Evolutionary conservation across 2,329 filamentous ascomycete genomes (phyloP).

Genomic region (Calonectria naviculata): DNA sequence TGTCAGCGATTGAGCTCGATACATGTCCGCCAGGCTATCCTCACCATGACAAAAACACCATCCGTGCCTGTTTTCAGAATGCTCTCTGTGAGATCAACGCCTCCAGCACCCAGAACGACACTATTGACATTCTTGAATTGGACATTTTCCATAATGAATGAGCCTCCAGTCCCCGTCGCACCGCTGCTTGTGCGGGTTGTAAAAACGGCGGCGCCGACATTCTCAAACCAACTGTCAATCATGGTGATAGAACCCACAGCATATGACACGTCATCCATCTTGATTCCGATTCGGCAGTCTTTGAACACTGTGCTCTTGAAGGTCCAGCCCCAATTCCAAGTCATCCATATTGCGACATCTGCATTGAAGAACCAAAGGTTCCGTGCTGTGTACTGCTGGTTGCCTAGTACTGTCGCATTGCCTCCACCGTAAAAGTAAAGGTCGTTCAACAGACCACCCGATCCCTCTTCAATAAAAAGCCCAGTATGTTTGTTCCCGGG

Average conservation of each 20-base stretch:
- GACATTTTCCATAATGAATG: conserved; percentile 61
- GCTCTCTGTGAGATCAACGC: conserved; percentile 29
- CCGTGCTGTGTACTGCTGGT: conserved; percentile 78
- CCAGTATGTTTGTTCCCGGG: conserved; percentile 63
- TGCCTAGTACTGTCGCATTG: conserved; percentile 67
- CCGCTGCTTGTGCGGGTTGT: conserved; percentile 61
- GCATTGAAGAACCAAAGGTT: conserved; percentile 75
- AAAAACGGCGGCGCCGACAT: conserved; percentile 75
- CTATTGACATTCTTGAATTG: conserved; percentile 49
- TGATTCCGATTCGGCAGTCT: conserved; percentile 73
- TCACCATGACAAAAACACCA: conserved; percentile 42
- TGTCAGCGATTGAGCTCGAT: conserved; percentile 17
- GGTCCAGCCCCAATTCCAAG: conserved; percentile 83
- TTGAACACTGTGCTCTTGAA: conserved; percentile 75
- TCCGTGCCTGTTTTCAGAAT: conserved; percentile 16
- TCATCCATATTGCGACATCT: conserved; percentile 75
- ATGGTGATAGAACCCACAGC: conserved; percentile 81
- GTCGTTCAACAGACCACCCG: conserved; percentile 75
- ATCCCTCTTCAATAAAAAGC: conserved; percentile 72
- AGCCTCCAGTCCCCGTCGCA: conserved; percentile 51
- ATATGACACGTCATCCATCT: conserved; percentile 65
- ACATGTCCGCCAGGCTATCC: not conserved
- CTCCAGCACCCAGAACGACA: conserved; percentile 32
- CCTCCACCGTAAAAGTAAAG: conserved; percentile 77
- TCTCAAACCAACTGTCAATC: conserved; percentile 77